A percentile compares a stretch with the other conserved stretches of the same genome.
These are phyloP conservation scores for Phtheirospermum japonicum DNA, from an alignment of 257 asterid genomes.

Conservation along the genomic window DNA sequence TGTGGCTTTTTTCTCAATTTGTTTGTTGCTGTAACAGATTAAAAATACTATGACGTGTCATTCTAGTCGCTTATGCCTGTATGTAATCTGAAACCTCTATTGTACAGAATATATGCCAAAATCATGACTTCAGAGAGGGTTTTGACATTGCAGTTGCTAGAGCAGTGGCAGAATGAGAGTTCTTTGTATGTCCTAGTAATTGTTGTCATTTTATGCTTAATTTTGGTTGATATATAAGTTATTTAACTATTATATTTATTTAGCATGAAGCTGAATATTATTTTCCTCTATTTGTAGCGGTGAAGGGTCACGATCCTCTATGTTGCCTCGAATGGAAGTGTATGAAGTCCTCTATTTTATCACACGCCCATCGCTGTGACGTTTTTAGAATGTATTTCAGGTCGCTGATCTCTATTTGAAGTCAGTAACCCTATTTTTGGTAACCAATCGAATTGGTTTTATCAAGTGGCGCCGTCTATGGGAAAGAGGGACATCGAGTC, in stretches of 20 bases:
- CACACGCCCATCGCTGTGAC: too few species aligned
- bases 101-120: constrained; percentile 71
- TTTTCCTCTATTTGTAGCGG: constrained; percentile 88
- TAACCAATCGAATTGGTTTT: too few species aligned
- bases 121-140: constrained; percentile 62
- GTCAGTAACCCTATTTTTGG: too few species aligned
- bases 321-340: too few species aligned
- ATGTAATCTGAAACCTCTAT: constrained; percentile 27
- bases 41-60: too few species aligned
- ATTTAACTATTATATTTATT: constrained; percentile 27
- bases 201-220: neutral
- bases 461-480: too few species aligned
- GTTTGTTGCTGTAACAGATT: too few species aligned
- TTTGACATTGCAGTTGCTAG: constrained; percentile 90
- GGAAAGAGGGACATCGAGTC: too few species aligned
- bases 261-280: constrained; percentile 76
- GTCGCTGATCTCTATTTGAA: too few species aligned
- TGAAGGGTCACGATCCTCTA: constrained; percentile 95
- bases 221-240: constrained; percentile 5
- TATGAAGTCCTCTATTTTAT: too few species aligned
- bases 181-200: constrained; percentile 58
- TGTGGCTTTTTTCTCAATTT: too few species aligned
- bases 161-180: constrained; percentile 97
- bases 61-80: constrained; percentile 24
- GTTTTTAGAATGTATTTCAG: too few species aligned